These are phyloP conservation scores for Beauveria asiatica DNA, from an alignment of 2,329 filamentous ascomycete species.

Conservation along the genomic window DNA sequence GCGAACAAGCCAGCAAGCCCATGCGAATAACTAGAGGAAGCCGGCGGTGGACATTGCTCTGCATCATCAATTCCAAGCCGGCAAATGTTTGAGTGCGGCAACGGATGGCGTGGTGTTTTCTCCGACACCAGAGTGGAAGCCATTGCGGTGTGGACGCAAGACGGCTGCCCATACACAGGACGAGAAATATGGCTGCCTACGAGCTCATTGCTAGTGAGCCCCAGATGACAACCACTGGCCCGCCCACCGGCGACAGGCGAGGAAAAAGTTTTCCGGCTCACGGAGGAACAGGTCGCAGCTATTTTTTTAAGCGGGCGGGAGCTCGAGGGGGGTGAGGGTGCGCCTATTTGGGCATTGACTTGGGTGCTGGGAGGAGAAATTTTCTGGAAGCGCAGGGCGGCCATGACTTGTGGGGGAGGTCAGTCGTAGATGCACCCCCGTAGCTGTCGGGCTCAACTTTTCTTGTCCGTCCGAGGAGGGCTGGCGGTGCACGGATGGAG, in stretches of 20 bases:
- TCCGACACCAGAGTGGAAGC: constrained; percentile 2
- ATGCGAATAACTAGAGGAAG: background rate
- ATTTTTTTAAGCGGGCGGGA: background rate
- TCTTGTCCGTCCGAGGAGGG: background rate
- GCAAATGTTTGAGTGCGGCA: background rate
- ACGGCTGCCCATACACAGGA: constrained; percentile 2
- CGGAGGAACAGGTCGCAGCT: background rate
- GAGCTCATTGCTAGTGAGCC: background rate
- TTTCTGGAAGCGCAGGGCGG: constrained; percentile 2
- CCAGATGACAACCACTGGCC: background rate
- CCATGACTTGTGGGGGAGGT: background rate
- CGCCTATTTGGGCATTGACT: constrained; percentile 3
- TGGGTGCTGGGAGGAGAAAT: constrained; percentile 4
- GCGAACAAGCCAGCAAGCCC: background rate
- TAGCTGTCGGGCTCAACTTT: background rate
- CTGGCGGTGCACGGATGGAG: background rate
- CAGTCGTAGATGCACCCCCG: constrained; percentile 3
- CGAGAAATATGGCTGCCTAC: constrained; percentile 10
- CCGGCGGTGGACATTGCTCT: background rate
- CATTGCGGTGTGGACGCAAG: constrained; percentile 1
- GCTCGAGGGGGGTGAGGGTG: background rate
- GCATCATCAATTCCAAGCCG: background rate
- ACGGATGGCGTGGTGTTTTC: background rate
- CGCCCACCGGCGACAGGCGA: background rate
- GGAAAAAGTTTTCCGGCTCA: constrained; percentile 3